Evolutionary conservation across 441 rosid species (phyloP).

Genomic region (Adansonia rubrostipa): DNA sequence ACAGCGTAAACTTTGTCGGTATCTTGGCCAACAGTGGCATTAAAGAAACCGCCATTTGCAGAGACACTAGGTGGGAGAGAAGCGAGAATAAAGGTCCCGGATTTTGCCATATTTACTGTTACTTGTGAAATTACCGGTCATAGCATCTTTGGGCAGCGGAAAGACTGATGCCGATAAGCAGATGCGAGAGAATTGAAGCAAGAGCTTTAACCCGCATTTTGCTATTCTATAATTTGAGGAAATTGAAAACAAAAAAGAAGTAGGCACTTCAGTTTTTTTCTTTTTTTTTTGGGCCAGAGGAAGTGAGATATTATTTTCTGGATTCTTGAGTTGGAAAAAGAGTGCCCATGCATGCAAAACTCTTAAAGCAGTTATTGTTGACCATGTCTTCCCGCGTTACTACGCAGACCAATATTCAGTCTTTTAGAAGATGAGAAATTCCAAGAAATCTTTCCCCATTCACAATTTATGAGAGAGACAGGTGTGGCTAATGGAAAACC

Average conservation of each 20-base stretch:
- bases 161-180: not conserved
- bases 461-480: no score
- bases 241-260: not conserved
- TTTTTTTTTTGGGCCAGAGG: not conserved
- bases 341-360: not conserved
- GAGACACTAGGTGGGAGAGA: constrained; percentile 23
- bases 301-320: not conserved
- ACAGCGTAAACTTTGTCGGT: constrained; percentile 19
- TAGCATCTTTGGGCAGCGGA: not conserved
- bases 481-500: no score
- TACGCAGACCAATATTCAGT: no score
- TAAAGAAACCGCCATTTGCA: not conserved
- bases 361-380: not conserved
- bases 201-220: not conserved
- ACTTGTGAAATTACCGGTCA: constrained; percentile 24
- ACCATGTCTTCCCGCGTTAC: no score
- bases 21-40: constrained; percentile 10
- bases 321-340: not conserved
- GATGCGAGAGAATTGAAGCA: not conserved
- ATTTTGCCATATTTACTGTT: constrained; percentile 19
- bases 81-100: constrained; percentile 20
- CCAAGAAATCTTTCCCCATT: no score
- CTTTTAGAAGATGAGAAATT: no score
- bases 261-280: not conserved
- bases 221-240: not conserved